Evolutionary conservation across 2,329 filamentous ascomycete genomes (phyloP).

Genomic region (Fusarium ambrosium): DNA sequence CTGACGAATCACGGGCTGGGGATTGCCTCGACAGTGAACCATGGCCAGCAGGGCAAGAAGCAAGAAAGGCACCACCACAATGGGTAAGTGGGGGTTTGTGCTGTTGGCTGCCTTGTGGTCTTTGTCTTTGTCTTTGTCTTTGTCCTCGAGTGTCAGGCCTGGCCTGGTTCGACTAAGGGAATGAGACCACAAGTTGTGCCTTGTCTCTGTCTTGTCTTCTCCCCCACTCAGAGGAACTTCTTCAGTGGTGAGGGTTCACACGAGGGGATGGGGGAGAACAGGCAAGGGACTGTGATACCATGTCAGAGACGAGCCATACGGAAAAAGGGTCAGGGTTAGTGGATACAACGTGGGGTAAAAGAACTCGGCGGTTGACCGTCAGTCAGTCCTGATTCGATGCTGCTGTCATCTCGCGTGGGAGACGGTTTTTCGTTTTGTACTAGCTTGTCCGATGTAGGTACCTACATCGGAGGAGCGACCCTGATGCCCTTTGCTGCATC

Average conservation of each 20-base stretch:
- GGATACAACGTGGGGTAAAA: constrained; percentile 6
- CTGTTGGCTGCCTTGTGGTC: not conserved
- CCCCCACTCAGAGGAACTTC: not conserved
- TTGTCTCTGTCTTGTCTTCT: not conserved
- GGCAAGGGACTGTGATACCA: not conserved
- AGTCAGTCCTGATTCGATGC: not conserved
- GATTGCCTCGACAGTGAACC: constrained; percentile 7
- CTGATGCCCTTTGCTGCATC: not conserved
- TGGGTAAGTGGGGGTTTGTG: constrained; percentile 14
- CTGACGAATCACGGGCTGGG: constrained; percentile 27
- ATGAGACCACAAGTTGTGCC: not conserved
- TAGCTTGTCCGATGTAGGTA: not conserved
- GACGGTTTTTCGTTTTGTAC: not conserved
- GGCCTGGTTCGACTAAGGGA: not conserved
- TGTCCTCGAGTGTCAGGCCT: not conserved
- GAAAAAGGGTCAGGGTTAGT: not conserved
- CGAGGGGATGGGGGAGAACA: not conserved
- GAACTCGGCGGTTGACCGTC: not conserved
- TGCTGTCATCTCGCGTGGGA: not conserved
- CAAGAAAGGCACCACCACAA: not conserved
- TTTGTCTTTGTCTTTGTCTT: not conserved
- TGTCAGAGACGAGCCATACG: not conserved
- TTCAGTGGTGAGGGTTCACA: constrained; percentile 3
- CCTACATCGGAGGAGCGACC: not conserved
- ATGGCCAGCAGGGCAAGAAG: not conserved